phyloP scores from a whole-genome alignment of 1,284 basidiomycete species.

The Cryptococcus sp. region DNA sequence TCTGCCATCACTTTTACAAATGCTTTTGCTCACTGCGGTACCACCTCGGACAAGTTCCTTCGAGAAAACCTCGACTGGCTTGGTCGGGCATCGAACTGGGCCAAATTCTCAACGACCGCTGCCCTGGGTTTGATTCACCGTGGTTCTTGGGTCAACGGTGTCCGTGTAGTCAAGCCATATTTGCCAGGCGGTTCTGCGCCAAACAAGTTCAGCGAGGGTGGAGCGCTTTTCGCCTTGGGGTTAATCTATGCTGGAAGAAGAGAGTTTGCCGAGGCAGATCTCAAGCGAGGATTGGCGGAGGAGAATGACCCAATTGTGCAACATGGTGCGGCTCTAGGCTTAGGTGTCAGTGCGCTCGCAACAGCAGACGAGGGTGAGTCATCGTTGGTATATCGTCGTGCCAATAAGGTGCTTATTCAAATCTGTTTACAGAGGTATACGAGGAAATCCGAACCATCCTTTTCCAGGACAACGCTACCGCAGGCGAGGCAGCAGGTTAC shows the following conservation, averaged over 20 bases:
- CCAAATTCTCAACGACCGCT: constrained; percentile 93
- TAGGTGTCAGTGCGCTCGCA: constrained; percentile 90
- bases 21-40: constrained; percentile 93
- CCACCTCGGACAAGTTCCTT: constrained; percentile 87
- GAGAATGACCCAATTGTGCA: constrained; percentile 75
- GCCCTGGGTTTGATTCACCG: constrained; percentile 95
- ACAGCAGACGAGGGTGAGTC: constrained; percentile 68
- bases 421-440: constrained; percentile 65
- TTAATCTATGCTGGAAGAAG: constrained; percentile 75
- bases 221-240: constrained; percentile 89
- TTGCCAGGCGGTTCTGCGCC: constrained; percentile 69
- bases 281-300: constrained; percentile 65
- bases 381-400: neutral
- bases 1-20: constrained; percentile 92
- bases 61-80: constrained; percentile 96
- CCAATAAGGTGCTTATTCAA: constrained; percentile 1
- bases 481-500: constrained; percentile 90
- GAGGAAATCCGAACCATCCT: constrained; percentile 84
- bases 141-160: constrained; percentile 88
- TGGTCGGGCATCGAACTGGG: constrained; percentile 90
- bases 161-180: constrained; percentile 90
- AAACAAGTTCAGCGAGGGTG: constrained; percentile 83
- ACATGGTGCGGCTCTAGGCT: constrained; percentile 90
- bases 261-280: constrained; percentile 67
- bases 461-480: constrained; percentile 89